A percentile compares a stretch with the other conserved stretches of the same genome.
Evolutionary conservation across 2,329 filamentous ascomycete species (phyloP).

Genomic region (Rhinocladiella mackenziei): DNA sequence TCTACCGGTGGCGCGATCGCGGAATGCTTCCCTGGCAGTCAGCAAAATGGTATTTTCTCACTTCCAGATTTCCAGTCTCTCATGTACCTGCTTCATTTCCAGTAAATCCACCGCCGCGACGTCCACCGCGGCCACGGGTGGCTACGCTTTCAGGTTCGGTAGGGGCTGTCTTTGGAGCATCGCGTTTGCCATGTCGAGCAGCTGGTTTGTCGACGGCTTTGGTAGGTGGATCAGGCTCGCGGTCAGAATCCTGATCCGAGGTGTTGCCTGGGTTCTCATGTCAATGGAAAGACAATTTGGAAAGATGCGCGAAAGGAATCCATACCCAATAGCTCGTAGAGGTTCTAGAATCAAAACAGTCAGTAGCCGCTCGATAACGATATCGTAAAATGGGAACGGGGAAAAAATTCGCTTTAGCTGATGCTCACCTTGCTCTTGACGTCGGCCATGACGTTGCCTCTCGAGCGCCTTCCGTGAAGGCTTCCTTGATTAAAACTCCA

Average conservation of each 20-base stretch:
- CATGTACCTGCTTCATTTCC: slow-evolving; percentile 85
- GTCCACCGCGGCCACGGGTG: slow-evolving; percentile 45
- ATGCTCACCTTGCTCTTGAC: slow-evolving; percentile 50
- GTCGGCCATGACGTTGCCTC: slow-evolving; percentile 50
- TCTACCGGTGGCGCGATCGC: slow-evolving; percentile 77
- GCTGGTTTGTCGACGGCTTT: slow-evolving; percentile 84
- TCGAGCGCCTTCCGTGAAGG: slow-evolving; percentile 50
- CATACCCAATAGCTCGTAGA: slow-evolving; percentile 96
- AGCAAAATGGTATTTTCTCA: slow-evolving; percentile 11
- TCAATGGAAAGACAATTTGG: slow-evolving; percentile 15
- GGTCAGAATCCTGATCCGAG: slow-evolving; percentile 68
- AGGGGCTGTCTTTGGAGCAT: slow-evolving; percentile 71
- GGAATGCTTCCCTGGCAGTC: slow-evolving; percentile 63
- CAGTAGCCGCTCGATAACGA: slow-evolving; percentile 12
- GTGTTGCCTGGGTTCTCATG: slow-evolving; percentile 56
- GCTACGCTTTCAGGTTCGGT: slow-evolving; percentile 35
- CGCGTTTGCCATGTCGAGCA: slow-evolving; percentile 78
- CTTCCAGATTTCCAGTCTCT: slow-evolving; percentile 16
- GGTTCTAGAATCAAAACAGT: slow-evolving; percentile 62
- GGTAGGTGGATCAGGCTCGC: slow-evolving; percentile 70
- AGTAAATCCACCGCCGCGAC: slow-evolving; percentile 56
- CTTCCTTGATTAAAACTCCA: slow-evolving; percentile 46
- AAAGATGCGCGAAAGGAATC: slow-evolving; percentile 26
- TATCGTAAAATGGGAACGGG: slow-evolving; percentile 15
- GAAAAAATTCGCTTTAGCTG: slow-evolving; percentile 1